phyloP scores from a whole-genome alignment of 2,329 filamentous ascomycete species.

The Paecilomyces fulvus region DNA sequence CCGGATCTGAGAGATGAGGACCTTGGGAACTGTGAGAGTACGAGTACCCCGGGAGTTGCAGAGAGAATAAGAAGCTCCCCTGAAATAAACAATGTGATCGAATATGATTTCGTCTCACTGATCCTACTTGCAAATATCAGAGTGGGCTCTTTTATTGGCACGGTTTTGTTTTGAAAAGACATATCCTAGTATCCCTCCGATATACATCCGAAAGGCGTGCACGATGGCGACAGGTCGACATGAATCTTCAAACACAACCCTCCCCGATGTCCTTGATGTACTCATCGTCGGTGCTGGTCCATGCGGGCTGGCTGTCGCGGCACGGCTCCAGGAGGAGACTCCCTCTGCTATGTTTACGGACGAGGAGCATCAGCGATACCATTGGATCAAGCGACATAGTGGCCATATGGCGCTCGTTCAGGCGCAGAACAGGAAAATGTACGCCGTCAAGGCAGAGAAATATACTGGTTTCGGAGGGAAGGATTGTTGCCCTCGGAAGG shows the following conservation, averaged over 20 bases:
- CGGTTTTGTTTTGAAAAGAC: neutral
- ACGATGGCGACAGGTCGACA: neutral
- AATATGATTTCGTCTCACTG: too few species aligned
- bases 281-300: slow-evolving; percentile 68
- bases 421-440: slow-evolving; percentile 18
- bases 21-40: neutral
- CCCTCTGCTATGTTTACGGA: slow-evolving; percentile 76
- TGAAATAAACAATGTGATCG: too few species aligned
- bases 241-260: neutral
- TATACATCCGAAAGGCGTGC: neutral
- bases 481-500: neutral
- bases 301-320: slow-evolving; percentile 64
- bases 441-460: slow-evolving; percentile 19
- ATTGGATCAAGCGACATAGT: slow-evolving; percentile 63
- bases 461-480: neutral
- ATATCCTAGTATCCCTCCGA: neutral
- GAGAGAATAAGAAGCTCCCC: neutral
- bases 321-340: slow-evolving; percentile 61
- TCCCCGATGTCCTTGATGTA: slow-evolving; percentile 44
- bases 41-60: neutral
- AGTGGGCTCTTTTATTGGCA: neutral
- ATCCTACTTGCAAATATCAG: neutral
- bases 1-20: neutral
- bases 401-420: slow-evolving; percentile 41
- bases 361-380: slow-evolving; percentile 72